A percentile compares a stretch with the other conserved stretches of the same genome.
phyloP scores from a whole-genome alignment of 176 grass and related monocot species.

The Carex parvula region DNA sequence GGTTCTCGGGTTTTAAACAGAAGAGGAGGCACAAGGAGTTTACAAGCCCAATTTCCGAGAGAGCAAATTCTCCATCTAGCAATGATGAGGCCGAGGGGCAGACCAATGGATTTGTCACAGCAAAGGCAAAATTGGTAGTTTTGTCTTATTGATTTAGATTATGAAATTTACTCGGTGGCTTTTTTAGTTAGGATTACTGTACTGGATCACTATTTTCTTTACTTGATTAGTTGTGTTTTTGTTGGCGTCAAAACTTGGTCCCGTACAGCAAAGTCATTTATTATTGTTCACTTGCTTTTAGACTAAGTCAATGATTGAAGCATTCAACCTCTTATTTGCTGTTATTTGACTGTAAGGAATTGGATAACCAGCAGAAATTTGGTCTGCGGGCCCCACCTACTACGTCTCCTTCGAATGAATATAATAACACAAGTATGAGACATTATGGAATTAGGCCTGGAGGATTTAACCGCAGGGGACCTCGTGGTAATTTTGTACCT shows the following conservation, averaged over 20 bases:
- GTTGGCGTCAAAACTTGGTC: neutral
- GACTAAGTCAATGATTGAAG: neutral
- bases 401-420: constrained; percentile 55
- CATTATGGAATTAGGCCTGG: constrained; percentile 69
- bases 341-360: constrained; percentile 40
- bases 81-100: constrained; percentile 64
- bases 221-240: neutral
- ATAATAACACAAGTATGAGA: constrained; percentile 47
- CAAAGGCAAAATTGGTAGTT: constrained; percentile 84
- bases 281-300: neutral
- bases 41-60: constrained; percentile 85
- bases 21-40: constrained; percentile 70
- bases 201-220: neutral
- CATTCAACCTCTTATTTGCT: constrained; percentile 2
- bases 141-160: neutral
- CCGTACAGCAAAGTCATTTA: constrained; percentile 1
- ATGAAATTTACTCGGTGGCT: neutral
- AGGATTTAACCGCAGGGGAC: constrained; percentile 64
- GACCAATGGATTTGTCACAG: constrained; percentile 57
- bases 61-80: constrained; percentile 60
- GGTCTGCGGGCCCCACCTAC: constrained; percentile 41
- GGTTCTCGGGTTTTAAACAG: constrained; percentile 31
- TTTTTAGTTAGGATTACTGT: neutral
- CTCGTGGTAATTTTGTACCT: constrained; percentile 87
- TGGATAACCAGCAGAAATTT: constrained; percentile 54